Evolutionary conservation across 2,329 filamentous ascomycete species (phyloP).

Genomic region (Exophiala alcalophila): DNA sequence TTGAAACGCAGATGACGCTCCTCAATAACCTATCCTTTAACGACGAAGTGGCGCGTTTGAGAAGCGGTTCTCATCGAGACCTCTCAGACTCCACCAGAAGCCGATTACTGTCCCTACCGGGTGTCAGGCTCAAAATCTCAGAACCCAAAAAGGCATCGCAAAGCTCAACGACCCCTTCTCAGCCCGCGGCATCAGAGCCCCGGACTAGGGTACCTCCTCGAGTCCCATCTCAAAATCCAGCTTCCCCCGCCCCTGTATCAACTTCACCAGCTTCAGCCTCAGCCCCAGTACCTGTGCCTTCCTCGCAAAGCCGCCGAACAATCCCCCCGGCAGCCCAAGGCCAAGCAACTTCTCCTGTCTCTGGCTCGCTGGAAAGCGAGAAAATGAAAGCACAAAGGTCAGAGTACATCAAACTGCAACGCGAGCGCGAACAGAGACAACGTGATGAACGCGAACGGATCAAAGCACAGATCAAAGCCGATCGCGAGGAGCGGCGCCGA

Average conservation of each 20-base stretch:
- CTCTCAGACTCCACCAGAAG: slow-evolving; percentile 23
- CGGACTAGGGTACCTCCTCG: too few species aligned
- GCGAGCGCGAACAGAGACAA: slow-evolving; percentile 61
- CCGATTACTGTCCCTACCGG: slow-evolving; percentile 22
- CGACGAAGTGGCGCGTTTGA: slow-evolving; percentile 20
- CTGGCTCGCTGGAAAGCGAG: slow-evolving; percentile 1
- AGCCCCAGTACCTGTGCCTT: not conserved
- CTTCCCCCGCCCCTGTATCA: too few species aligned
- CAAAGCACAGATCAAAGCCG: slow-evolving; percentile 70
- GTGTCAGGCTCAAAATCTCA: slow-evolving; percentile 20
- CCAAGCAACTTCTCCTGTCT: slow-evolving; percentile 7
- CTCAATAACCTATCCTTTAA: slow-evolving; percentile 23
- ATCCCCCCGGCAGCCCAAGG: slow-evolving; percentile 2
- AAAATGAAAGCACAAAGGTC: slow-evolving; percentile 27
- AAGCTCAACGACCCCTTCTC: too few species aligned
- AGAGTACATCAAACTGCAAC: slow-evolving; percentile 44
- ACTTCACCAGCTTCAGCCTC: too few species aligned
- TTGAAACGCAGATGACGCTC: slow-evolving; percentile 17
- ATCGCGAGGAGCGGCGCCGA: slow-evolving; percentile 65
- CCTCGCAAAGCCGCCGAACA: not conserved
- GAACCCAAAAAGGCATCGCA: too few species aligned
- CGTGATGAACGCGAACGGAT: slow-evolving; percentile 68
- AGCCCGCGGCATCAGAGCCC: too few species aligned
- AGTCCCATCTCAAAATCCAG: too few species aligned
- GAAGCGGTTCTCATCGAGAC: slow-evolving; percentile 1